These are phyloP conservation scores for Lentinula sp. DNA, from an alignment of 768 basidiomycete species.

Conservation along the genomic window DNA sequence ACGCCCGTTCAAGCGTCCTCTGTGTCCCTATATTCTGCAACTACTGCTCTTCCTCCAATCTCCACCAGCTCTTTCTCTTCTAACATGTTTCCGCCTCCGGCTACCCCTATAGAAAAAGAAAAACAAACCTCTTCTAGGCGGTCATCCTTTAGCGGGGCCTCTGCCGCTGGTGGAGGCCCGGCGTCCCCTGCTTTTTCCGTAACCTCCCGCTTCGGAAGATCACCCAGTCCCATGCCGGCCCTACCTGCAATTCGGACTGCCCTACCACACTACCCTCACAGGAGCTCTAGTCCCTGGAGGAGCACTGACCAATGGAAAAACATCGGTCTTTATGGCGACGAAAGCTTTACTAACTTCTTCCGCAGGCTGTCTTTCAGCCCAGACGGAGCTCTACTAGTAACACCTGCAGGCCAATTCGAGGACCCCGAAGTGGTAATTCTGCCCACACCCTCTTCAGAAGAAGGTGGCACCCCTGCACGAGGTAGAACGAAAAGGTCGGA, in stretches of 20 bases:
- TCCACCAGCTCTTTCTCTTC: constrained; percentile 8
- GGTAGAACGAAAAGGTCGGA: constrained; percentile 47
- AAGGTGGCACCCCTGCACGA: constrained; percentile 38
- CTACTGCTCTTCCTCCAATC: constrained; percentile 10
- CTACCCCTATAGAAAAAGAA: constrained; percentile 43
- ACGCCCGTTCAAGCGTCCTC: constrained; percentile 45
- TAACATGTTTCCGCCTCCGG: constrained; percentile 58
- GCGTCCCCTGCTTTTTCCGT: constrained; percentile 38
- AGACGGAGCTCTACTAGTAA: constrained; percentile 88
- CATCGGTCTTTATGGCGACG: constrained; percentile 76
- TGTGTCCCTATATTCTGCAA: neutral
- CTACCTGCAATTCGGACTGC: constrained; percentile 85
- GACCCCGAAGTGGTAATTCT: constrained; percentile 69
- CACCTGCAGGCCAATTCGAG: constrained; percentile 96
- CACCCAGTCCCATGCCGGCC: constrained; percentile 87
- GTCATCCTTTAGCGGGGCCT: constrained; percentile 63
- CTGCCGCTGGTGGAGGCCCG: constrained; percentile 63
- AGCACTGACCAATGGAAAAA: constrained; percentile 7
- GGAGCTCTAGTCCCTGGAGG: constrained; percentile 5
- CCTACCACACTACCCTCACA: constrained; percentile 37
- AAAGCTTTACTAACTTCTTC: constrained; percentile 94
- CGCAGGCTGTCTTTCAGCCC: constrained; percentile 90
- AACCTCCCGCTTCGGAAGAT: constrained; percentile 61
- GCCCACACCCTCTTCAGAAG: constrained; percentile 21
- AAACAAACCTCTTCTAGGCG: constrained; percentile 60